Conservation (phyloP, 345 rosid genomes). For the Eucalyptus decipiens region DNA sequence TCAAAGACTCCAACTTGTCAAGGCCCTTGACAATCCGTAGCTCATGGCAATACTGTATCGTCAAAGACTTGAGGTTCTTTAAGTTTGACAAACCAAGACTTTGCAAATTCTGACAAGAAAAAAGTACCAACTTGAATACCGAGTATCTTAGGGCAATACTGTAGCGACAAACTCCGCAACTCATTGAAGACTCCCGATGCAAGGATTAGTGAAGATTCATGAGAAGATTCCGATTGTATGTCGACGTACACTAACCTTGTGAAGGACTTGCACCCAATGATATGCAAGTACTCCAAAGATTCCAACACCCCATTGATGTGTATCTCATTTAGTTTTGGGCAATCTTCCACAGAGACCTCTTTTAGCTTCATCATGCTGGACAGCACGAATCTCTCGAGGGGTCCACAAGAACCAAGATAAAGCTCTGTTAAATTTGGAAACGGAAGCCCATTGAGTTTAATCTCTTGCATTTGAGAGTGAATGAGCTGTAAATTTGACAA, state of each 20-base stretch:
- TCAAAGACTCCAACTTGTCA: too few species aligned
- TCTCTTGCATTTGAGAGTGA: background rate
- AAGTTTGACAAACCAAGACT: too few species aligned
- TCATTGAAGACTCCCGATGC: background rate
- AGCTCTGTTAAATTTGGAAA: background rate
- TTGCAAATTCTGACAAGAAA: too few species aligned
- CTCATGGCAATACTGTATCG: too few species aligned
- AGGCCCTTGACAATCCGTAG: too few species aligned
- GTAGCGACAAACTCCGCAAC: background rate
- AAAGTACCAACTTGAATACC: background rate
- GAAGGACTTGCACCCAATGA: background rate
- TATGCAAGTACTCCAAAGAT: background rate
- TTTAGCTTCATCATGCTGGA: background rate
- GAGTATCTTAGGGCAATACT: rapidly evolving
- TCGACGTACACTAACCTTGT: background rate
- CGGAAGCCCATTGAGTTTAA: background rate
- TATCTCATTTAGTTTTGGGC: background rate
- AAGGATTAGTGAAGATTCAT: background rate
- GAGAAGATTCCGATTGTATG: background rate
- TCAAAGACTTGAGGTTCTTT: too few species aligned
- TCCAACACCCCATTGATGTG: background rate
- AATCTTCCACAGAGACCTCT: background rate
- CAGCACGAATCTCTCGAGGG: background rate
- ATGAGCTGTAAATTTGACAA: background rate
- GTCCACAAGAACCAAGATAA: rapidly evolving